Evolutionary conservation across 805 yeast genomes (phyloP), one percentile per base, ranked within the genome.

Genomic region (Millerozyma miso): DNA sequence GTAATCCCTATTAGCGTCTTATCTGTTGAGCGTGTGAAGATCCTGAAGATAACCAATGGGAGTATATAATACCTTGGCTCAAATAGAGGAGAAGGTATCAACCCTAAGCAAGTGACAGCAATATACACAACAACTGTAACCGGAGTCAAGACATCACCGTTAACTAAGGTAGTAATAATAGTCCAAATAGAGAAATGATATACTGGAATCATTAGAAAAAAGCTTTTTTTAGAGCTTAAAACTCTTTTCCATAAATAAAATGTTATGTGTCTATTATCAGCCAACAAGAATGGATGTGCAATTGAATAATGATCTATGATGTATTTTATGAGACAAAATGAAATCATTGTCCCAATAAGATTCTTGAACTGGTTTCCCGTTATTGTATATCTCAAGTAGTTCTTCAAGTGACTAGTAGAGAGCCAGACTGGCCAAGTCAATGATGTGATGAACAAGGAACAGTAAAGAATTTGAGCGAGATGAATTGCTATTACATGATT

Each of bases 181-280:
- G 51, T 52, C 67, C 70, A 73, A 1, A 68, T 58, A 37, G 71
- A 63, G 48, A 84, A 83, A 62, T 88, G 95, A 58, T 90, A 89
- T 0, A 81, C 61, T 3, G 95, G 89, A 0, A 83, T 70, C 4
- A 79, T 51, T 43, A 73, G 67, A 41, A 77, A 68, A 15, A 79
- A 69, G 43, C 74, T 71, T 43, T 72, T 60, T 29, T 62, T 67
- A 17, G 70, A 65, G 50, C 77, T 64, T 36, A 91, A 75, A 19
- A 93, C 54, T 44, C 76, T 77, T 43, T 81, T 78, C 78, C 86
- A 87, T 31, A 93, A 64, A 62, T 93, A 93, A 60, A 93, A 93
- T 0, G 96, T 81, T 59, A 81, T 88, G 62, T 93, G 99, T 53
- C 99, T 78, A 65, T 93, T 93, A 61, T 93, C 99, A 0, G 98